Base-by-base conservation (phyloP, 495 filamentous ascomycete genomes). In the Tuber indicum region DNA sequence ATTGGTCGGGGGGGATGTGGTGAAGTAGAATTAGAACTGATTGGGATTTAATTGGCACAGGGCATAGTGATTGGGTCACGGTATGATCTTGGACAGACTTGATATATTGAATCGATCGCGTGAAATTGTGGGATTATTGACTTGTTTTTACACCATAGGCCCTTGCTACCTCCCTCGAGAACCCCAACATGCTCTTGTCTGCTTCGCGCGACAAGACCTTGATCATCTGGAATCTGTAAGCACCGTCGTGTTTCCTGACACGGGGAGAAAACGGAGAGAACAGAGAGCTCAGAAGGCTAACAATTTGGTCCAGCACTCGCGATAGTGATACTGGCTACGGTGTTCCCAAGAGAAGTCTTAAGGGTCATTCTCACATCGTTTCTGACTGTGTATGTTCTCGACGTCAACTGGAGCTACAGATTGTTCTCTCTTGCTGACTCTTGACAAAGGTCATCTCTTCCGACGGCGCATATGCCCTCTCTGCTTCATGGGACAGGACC, bases 181-280 rank as follows among this genome's bases (percentile, higher is more conserved):
- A 98, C 92, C 96, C 96, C 84, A 98, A 99, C 90, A 99, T 99
- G 96, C 94, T 99, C 85, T 92, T 99, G 81, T 99, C 96, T 77
- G 94, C 90, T 83, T 92, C 90, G 87, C 93, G 96, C 86, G 96
- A 99, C 91, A 97, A 98, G 91, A 93, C 93, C 83, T 89, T 99
- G 85, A 99, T 99, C 88, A 95, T 99, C 91, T 99, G 96, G 96
- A 97, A 97, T 91, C 91, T 99, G 82, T 84, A 76, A 82, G 82
- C 58, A 77, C 52, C 43, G 73, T 58, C n/a, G 49, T 70, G 44
- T 46, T 46, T 42, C 71, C 26, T 14, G 71, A 72, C 36, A 16
- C n/a, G n/a, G n/a, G n/a, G n/a, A n/a, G n/a, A n/a, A n/a, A n/a
- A n/a, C n/a, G 71, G 36, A 45, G n/a, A 26, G 3, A 8, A 14